These are phyloP conservation scores for Trichophyton schoenleinii DNA, from an alignment of 2,329 filamentous ascomycete species.

Conservation along the genomic window DNA sequence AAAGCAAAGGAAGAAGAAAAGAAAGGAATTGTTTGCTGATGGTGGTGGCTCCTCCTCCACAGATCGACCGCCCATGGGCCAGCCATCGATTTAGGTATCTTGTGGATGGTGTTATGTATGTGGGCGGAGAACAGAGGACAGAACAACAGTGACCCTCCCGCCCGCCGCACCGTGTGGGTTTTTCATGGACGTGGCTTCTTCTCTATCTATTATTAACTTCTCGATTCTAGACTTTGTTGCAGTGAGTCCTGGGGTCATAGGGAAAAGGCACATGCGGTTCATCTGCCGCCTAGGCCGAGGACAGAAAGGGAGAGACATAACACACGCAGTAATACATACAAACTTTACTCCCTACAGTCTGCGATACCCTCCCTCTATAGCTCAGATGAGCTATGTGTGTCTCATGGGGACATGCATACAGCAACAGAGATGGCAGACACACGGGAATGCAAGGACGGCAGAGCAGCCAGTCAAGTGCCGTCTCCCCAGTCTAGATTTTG, in stretches of 20 bases:
- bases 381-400: too few relatives aligned
- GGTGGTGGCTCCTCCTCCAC: not conserved
- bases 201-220: slow-evolving; percentile 1
- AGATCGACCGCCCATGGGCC: not conserved
- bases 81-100: not conserved
- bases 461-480: too few relatives aligned
- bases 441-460: too few relatives aligned
- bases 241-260: not conserved
- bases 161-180: not conserved
- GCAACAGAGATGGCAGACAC: too few relatives aligned
- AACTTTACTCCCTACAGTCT: too few relatives aligned
- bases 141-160: not conserved
- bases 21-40: not conserved
- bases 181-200: not conserved
- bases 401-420: too few relatives aligned
- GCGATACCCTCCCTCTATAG: too few relatives aligned
- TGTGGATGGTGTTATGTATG: not conserved
- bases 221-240: not conserved
- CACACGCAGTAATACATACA: not conserved
- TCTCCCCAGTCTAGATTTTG: too few relatives aligned
- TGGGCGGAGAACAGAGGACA: not conserved
- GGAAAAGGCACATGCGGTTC: not conserved
- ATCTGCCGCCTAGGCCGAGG: not conserved
- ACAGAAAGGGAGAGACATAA: not conserved
- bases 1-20: not conserved